Base-by-base conservation (phyloP, 257 asterid genomes). In the Scutellaria minor region DNA sequence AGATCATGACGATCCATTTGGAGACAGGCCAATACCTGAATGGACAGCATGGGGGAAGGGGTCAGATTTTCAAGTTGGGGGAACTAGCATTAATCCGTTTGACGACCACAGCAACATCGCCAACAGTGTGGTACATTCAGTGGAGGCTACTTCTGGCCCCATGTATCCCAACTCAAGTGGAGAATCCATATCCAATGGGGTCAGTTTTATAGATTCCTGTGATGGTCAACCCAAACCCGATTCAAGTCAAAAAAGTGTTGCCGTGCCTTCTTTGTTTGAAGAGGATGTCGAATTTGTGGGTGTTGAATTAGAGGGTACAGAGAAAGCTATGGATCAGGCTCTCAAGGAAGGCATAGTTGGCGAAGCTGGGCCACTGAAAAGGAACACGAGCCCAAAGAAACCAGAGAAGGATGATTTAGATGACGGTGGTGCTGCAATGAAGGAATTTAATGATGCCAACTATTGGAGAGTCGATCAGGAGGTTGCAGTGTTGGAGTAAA, bases 381-480 rank as follows among this genome's bases (percentile, higher is more conserved):
- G 85, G 73, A 90, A 80, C 68, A 65, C 64, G 6, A 61, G 61
- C 7, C 88, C 93, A 10, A 90, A 88, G 75, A 73, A 71, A 45
- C 83, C 80, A 0, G 98, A 84, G 37, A 89, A 81, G 47, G 92
- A 84, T 65, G 89, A 78, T 61, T 45, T 84, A 0, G 93, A 82
- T 8, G 97, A 87, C 5, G 82, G 83, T 62, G 83, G 86, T 56
- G 73, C 85, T 9, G 92, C 80, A 37, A 78, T 81, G 78, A 83
- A 88, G 83, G 99, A 94, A 73, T 93, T 85, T 68, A 92, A 88
- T 13, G 97, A 92, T 27, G 83, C 92, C 63, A 92, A 90, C 74
- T 92, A 90, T 77, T 92, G 98, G 98, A 90, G 90, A 84, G 98
- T 92, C n/a, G 98, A 92, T 51, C 98, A 88, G 76, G 96, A 90